These are phyloP conservation scores for Tolypocladium nubicola DNA, from an alignment of 2,329 filamentous ascomycete species.

Conservation along the genomic window DNA sequence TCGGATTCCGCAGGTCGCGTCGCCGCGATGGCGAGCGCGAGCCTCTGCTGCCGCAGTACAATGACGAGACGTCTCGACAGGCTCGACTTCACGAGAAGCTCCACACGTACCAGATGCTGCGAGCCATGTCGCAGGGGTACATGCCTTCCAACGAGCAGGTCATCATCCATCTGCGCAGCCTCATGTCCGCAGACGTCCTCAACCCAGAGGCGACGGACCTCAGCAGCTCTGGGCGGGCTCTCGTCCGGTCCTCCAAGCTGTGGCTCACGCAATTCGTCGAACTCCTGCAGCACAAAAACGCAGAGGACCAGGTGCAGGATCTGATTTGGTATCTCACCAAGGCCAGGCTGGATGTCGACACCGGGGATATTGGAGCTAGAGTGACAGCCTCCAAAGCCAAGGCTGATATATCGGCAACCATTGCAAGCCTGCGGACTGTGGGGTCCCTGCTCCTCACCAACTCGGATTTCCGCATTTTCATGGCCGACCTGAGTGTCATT, in stretches of 20 bases:
- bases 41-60: conserved; percentile 73
- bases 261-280: conserved; percentile 74
- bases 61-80: conserved; percentile 72
- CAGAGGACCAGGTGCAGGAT: conserved; percentile 77
- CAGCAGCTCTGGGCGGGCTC: conserved; percentile 63
- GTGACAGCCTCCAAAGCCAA: conserved; percentile 18
- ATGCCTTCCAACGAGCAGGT: conserved; percentile 87
- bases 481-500: conserved; percentile 69
- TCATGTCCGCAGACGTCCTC: conserved; percentile 68
- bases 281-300: conserved; percentile 74
- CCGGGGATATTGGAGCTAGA: conserved; percentile 16
- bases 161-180: conserved; percentile 67
- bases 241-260: conserved; percentile 61
- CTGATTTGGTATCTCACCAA: conserved; percentile 78
- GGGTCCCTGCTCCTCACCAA: conserved; percentile 81
- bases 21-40: conserved; percentile 52
- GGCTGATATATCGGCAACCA: conserved; percentile 35
- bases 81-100: conserved; percentile 76
- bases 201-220: conserved; percentile 60
- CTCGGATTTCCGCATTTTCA: conserved; percentile 77
- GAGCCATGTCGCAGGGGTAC: conserved; percentile 71
- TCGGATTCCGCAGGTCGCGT: conserved; percentile 40
- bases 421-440: conserved; percentile 73
- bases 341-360: conserved; percentile 44
- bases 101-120: conserved; percentile 84